Base-by-base conservation (phyloP, 305 asterid species). In the Petunia hybrid region DNA sequence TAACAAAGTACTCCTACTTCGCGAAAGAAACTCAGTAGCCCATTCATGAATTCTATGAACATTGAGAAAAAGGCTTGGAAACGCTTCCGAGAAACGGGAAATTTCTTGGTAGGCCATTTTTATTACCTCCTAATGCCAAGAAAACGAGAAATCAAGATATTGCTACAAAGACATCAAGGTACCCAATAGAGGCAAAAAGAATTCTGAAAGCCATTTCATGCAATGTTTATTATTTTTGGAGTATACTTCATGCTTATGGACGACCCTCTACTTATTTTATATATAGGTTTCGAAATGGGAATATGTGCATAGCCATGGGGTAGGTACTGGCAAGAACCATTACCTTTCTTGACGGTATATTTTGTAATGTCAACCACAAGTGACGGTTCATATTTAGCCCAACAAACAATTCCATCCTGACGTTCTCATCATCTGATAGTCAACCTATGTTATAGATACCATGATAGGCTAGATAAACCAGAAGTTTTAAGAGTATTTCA, bases 51-150 rank as follows among this genome's bases (percentile, higher is more conserved):
- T 65, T 2, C 59, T 82, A 42, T 87, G 76, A 10, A 85, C 84
- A 77, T 84, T 57, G 0, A 16, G 48, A 2, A 91, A 65, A 16
- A 91, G 82, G 4, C 75, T 10, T 8, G 94, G 95, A n/a, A 93
- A 84, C 89, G 85, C 31, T 87, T 8, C 98, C 97, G 5, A 93
- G 8, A 6, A 91, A 0, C 1, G 94, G 98, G 88, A 85, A 88
- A 41, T 90, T 85, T 88, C 91, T 45, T 7, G 83, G 80, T 4
- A 79, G 41, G 4, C 62, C 82, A 5, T 80, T 74, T 38, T 39
- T 77, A 8, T 82, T 12, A 1, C 42, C 82, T 68, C 87, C 80
- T 75, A 90, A 80, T 7, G 62, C 48, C 89, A 86, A 86, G 5
- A 89, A 13, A 31, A 46, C 82, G 3, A 90, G 2, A 68, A 91